Base-by-base conservation (phyloP, 345 rosid genomes). In the Populus nigra region DNA sequence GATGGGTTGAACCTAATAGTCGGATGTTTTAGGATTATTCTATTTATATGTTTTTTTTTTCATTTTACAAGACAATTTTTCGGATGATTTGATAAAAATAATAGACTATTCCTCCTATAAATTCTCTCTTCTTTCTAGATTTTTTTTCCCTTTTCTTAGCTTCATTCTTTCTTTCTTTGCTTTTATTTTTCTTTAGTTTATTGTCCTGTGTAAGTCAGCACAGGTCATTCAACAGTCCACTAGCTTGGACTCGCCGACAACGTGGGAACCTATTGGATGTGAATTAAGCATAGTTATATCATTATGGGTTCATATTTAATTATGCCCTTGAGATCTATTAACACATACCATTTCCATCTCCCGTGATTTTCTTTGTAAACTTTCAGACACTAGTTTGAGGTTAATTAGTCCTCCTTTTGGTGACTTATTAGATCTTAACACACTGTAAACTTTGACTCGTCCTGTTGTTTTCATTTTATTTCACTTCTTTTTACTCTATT, bases 371-470 rank as follows among this genome's bases (percentile, higher is more conserved):
- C 36, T 20, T 59, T 93, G 97, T 88, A 89, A 87, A 76, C 94
- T 94, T 79, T 86, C 97, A 71, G 85, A 87, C 80, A 82, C 88
- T 87, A 90, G 88, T 79, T 78, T 91, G 74, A 89, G 98, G 81
- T 89, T 91, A 39, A 91, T 93, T 76, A 89, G 84, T 85, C 97
- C 97, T 65, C 86, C 93, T 47, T 93, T 93, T 78, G 97, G 95
- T 22, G 98, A 94, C 92, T 85, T 94, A 77, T 76, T 93, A 71
- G 93, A 92, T 85, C 97, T 92, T 74, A 93, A 85, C 55, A 87
- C 80, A 73, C 88, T 94, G 98, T 94, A 89, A 87, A 76, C 22
- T 66, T 75, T 65, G 23, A 47, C 18, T 50, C 65, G 31, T 3
- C 53, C 2, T 13, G 29, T 55, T 13, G 5, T 69, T 33, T 62